Conservation (phyloP, 2,329 filamentous ascomycete genomes). For the Fusarium circinatum region DNA sequence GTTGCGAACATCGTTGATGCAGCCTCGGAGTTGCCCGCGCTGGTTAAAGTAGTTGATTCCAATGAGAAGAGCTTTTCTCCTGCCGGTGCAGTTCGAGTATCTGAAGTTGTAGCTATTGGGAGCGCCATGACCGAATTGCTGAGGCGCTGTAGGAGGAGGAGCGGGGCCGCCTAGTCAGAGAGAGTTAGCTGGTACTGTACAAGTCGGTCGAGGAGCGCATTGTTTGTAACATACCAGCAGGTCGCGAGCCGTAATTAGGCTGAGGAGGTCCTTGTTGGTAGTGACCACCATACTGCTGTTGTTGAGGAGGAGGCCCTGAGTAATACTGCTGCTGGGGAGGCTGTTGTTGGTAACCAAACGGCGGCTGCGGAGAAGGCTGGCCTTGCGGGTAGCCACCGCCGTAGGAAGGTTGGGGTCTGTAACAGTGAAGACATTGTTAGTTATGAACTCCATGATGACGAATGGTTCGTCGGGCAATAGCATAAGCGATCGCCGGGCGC, state of each 20-base stretch:
- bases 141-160: slow-evolving; percentile 72
- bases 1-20: slow-evolving; percentile 97
- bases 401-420: slow-evolving; percentile 58
- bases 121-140: slow-evolving; percentile 82
- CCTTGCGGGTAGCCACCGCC: slow-evolving; percentile 57
- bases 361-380: slow-evolving; percentile 60
- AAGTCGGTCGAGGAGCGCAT: background rate
- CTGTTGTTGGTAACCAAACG: slow-evolving; percentile 57
- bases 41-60: slow-evolving; percentile 98
- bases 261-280: slow-evolving; percentile 51
- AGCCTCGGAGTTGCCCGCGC: slow-evolving; percentile 87
- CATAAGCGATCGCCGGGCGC: slow-evolving; percentile 12
- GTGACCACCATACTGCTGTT: slow-evolving; percentile 48
- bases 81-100: slow-evolving; percentile 90
- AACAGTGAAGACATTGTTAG: slow-evolving; percentile 36
- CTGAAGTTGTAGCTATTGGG: slow-evolving; percentile 85
- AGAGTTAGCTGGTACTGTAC: slow-evolving; percentile 25
- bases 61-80: slow-evolving; percentile 88
- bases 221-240: slow-evolving; percentile 56
- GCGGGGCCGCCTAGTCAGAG: slow-evolving; percentile 60
- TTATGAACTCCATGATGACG: slow-evolving; percentile 17
- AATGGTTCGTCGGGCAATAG: slow-evolving; percentile 3
- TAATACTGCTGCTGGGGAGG: slow-evolving; percentile 56
- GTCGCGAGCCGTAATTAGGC: slow-evolving; percentile 60
- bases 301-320: slow-evolving; percentile 47